A percentile compares a stretch with the other conserved stretches of the same genome.
These are phyloP conservation scores for Alternaria infectoria DNA, from an alignment of 2,329 filamentous ascomycete species.

Conservation along the genomic window DNA sequence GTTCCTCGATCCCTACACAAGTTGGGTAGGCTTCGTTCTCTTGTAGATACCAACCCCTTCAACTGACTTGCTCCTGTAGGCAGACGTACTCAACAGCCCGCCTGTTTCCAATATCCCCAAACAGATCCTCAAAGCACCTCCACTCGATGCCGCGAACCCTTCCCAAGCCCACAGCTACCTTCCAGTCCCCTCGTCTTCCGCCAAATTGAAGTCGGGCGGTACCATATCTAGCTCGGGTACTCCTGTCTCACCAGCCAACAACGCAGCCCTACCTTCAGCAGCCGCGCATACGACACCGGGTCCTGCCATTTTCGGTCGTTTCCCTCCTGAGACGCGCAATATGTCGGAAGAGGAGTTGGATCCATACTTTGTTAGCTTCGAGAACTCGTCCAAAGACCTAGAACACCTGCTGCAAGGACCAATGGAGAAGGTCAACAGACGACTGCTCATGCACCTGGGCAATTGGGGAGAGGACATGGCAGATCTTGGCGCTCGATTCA, in stretches of 20 bases:
- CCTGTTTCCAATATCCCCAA: slow-evolving; percentile 92
- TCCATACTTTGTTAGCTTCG: slow-evolving; percentile 93
- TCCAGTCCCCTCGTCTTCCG: slow-evolving; percentile 82
- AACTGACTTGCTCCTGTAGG: slow-evolving; percentile 61
- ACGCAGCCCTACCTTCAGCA: slow-evolving; percentile 57
- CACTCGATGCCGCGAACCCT: slow-evolving; percentile 91
- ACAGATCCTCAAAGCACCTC: slow-evolving; percentile 92
- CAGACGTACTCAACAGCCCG: slow-evolving; percentile 91
- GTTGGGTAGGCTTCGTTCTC: slow-evolving; percentile 73
- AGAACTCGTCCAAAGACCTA: slow-evolving; percentile 88
- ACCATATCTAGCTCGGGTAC: slow-evolving; percentile 57
- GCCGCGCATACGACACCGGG: slow-evolving; percentile 65
- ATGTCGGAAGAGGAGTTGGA: slow-evolving; percentile 90
- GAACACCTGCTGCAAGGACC: slow-evolving; percentile 87
- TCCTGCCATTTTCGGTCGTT: slow-evolving; percentile 74
- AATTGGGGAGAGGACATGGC: slow-evolving; percentile 85
- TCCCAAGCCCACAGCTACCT: slow-evolving; percentile 85
- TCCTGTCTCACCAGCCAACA: slow-evolving; percentile 60
- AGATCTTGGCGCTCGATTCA: slow-evolving; percentile 93
- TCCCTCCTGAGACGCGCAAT: slow-evolving; percentile 78
- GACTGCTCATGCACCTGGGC: slow-evolving; percentile 84
- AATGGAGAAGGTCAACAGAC: slow-evolving; percentile 95
- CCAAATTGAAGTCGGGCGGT: slow-evolving; percentile 74
- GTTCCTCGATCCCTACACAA: slow-evolving; percentile 96
- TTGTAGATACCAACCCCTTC: not conserved